phyloP scores from a whole-genome alignment of 345 rosid genomes.

The Citrus reticulata region DNA sequence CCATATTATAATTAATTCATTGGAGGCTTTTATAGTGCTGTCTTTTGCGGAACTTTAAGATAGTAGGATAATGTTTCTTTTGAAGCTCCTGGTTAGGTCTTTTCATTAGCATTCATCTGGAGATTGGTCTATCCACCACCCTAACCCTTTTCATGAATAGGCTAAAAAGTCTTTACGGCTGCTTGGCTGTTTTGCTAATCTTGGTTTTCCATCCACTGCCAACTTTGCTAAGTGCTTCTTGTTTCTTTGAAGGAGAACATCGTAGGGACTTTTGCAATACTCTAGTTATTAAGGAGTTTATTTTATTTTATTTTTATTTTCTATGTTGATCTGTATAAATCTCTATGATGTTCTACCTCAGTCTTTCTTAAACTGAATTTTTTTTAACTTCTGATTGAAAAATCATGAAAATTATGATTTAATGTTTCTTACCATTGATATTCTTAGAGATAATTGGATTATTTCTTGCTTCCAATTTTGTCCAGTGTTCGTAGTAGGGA shows the following conservation, averaged over 20 bases:
- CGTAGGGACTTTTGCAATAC: neutral
- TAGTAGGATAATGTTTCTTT: neutral
- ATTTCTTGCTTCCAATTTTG: neutral
- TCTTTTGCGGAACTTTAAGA: neutral
- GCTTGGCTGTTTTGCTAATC: neutral
- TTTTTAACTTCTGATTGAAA: neutral
- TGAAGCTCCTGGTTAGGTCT: neutral
- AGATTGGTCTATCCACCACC: neutral
- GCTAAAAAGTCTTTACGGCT: neutral
- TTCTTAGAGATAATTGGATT: neutral
- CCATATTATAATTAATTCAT: neutral
- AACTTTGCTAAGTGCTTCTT: neutral
- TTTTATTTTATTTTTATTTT: no score
- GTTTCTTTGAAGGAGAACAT: neutral
- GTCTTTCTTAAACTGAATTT: neutral
- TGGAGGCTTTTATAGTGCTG: neutral
- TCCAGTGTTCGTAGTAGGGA: no score
- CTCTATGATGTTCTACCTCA: neutral
- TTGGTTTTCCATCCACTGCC: neutral
- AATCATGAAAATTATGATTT: neutral
- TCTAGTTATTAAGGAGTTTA: neutral
- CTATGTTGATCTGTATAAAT: neutral
- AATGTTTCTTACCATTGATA: neutral
- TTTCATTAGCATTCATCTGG: neutral
- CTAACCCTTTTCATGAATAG: neutral